These are phyloP conservation scores for Naganishia sp. DNA, from an alignment of 1,284 basidiomycete genomes.

Conservation along the genomic window DNA sequence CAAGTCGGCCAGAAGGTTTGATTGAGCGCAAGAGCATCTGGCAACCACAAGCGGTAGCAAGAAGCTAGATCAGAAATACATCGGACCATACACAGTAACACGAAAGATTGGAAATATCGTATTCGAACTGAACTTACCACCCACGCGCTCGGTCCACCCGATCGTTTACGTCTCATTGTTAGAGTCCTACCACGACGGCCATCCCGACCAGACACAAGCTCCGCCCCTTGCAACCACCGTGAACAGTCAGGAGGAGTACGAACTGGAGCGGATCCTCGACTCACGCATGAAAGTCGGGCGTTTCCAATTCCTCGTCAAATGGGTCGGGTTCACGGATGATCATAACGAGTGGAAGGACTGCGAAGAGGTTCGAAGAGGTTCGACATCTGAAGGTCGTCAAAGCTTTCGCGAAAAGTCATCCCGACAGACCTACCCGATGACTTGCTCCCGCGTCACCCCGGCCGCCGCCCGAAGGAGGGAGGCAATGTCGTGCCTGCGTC, in stretches of 20 bases:
- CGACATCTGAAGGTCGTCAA: no score
- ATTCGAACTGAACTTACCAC: conserved; percentile 49
- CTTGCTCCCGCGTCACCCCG: no score
- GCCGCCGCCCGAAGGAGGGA: no score
- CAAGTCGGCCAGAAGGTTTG: conserved; percentile 52
- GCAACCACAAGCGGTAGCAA: conserved; percentile 50
- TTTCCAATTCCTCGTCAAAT: no score
- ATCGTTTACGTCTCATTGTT: conserved; percentile 56
- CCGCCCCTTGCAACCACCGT: neutral
- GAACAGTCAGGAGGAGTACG: neutral
- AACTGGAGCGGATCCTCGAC: conserved; percentile 10
- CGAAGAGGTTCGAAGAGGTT: no score
- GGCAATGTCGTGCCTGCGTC: no score
- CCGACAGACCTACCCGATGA: no score
- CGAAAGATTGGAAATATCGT: conserved; percentile 29
- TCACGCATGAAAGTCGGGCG: no score
- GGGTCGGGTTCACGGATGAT: no score
- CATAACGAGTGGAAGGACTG: no score
- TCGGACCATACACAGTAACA: conserved; percentile 52
- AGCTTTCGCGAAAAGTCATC: no score
- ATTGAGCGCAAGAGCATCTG: conserved; percentile 48
- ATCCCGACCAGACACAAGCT: conserved; percentile 3
- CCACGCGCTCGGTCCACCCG: conserved; percentile 47
- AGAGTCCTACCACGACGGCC: conserved; percentile 25
- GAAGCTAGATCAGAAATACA: conserved; percentile 51